Percentiles rank a stretch among this genome's conserved stretches.
phyloP scores from a whole-genome alignment of 2,329 filamentous ascomycete species.

The Aspergillus udagawae region DNA sequence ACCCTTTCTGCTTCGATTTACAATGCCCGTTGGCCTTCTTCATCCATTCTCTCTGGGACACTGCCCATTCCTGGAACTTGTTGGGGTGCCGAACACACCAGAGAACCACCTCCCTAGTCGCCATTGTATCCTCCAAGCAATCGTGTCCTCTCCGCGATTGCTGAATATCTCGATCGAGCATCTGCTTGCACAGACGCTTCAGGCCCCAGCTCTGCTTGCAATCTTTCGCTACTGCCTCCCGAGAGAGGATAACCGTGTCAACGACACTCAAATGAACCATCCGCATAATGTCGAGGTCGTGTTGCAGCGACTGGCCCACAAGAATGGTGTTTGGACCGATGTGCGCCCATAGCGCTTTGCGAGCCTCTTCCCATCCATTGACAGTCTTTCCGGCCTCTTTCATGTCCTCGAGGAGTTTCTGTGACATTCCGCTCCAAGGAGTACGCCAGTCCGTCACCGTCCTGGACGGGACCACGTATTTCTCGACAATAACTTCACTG shows the following conservation, averaged over 20 bases:
- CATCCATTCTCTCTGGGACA: background rate
- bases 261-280: constrained; percentile 43
- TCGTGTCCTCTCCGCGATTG: constrained; percentile 39
- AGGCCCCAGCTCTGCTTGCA: constrained; percentile 30
- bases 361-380: constrained; percentile 42
- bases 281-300: constrained; percentile 45
- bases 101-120: constrained; percentile 47
- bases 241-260: constrained; percentile 43
- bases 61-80: constrained; percentile 34
- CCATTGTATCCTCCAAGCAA: constrained; percentile 49
- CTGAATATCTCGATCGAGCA: constrained; percentile 38
- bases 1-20: background rate
- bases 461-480: constrained; percentile 36
- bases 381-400: constrained; percentile 29
- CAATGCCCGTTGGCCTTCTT: background rate
- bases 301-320: constrained; percentile 45
- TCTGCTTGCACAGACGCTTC: constrained; percentile 30
- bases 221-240: constrained; percentile 24
- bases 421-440: constrained; percentile 38
- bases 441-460: constrained; percentile 37
- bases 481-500: constrained; percentile 44
- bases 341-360: constrained; percentile 39
- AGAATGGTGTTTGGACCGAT: constrained; percentile 46
- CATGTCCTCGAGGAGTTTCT: constrained; percentile 29
- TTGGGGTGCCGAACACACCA: constrained; percentile 43